Evolutionary conservation across 495 filamentous ascomycete genomes (phyloP).

Genomic region (Penicillium diatomitis): DNA sequence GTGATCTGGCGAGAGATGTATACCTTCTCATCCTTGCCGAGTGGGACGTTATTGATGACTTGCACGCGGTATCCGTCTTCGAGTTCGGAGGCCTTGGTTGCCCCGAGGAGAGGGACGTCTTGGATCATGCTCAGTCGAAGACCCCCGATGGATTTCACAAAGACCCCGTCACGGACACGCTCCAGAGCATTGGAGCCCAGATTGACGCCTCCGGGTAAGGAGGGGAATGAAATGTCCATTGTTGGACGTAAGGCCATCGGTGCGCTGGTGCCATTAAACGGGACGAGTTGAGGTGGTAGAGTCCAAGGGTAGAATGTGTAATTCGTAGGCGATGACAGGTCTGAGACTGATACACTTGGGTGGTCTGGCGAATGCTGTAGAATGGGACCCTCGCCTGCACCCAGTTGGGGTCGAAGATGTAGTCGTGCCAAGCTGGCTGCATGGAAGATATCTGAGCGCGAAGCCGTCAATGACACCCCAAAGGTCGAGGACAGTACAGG

Average conservation of each 20-base stretch:
- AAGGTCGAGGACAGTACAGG: conserved; percentile 50
- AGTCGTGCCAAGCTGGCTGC: conserved; percentile 79
- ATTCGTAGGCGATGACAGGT: conserved; percentile 57
- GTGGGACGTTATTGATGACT: conserved; percentile 65
- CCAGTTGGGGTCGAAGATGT: conserved; percentile 57
- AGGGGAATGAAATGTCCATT: conserved; percentile 74
- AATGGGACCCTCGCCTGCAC: conserved; percentile 43
- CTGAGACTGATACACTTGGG: conserved; percentile 46
- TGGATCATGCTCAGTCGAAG: conserved; percentile 72
- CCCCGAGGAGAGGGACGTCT: conserved; percentile 41
- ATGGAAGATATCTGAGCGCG: conserved; percentile 81
- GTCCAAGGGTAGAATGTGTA: conserved; percentile 93
- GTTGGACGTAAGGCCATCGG: conserved; percentile 52
- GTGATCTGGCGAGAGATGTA: conserved; percentile 71
- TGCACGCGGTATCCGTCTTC: conserved; percentile 56
- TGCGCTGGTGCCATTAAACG: conserved; percentile 62
- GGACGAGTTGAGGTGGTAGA: conserved; percentile 63
- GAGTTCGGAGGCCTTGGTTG: conserved; percentile 9
- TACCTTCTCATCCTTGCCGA: conserved; percentile 86
- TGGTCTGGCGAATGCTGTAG: conserved; percentile 42
- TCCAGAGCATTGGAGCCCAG: conserved; percentile 47
- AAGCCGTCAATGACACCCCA: conserved; percentile 68
- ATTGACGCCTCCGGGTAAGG: conserved; percentile 45
- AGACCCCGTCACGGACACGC: conserved; percentile 61
- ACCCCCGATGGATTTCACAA: conserved; percentile 69